Percentiles rank a stretch among this genome's conserved stretches.
Conservation (phyloP, 208 protist genomes). For the Plasmodiophora brassicae region DNA sequence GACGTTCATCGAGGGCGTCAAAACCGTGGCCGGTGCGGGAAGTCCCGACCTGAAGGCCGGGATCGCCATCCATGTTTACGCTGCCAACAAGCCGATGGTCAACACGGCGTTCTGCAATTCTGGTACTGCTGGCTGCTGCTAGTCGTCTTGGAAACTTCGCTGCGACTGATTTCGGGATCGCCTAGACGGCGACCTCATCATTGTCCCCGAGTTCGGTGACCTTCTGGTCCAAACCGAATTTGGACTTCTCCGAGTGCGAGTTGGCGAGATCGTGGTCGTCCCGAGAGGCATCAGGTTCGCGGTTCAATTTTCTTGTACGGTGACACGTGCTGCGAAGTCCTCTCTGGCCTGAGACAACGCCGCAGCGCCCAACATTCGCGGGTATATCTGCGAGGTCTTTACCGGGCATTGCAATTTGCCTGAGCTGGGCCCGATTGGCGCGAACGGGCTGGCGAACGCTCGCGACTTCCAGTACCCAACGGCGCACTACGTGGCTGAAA, state of each 20-base stretch:
- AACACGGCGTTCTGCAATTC: constrained; percentile 32
- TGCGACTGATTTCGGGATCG: not conserved
- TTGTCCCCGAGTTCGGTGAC: constrained; percentile 47
- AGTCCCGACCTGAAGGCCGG: constrained; percentile 61
- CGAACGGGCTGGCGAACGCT: constrained; percentile 79
- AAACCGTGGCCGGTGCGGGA: constrained; percentile 63
- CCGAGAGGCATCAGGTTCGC: constrained; percentile 68
- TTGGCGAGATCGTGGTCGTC: constrained; percentile 74
- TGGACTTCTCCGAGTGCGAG: constrained; percentile 64
- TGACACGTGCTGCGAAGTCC: too few species aligned
- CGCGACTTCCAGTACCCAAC: constrained; percentile 73
- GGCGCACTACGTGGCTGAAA: constrained; percentile 64
- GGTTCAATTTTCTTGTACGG: constrained; percentile 43
- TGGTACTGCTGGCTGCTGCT: too few species aligned
- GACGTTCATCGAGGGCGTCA: constrained; percentile 61
- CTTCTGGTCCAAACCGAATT: constrained; percentile 70
- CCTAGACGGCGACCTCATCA: constrained; percentile 74
- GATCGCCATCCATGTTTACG: constrained; percentile 70
- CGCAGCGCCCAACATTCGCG: constrained; percentile 51
- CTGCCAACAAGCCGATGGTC: constrained; percentile 63
- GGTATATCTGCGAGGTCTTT: constrained; percentile 77
- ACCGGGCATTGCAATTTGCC: constrained; percentile 72
- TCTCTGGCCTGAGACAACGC: too few species aligned
- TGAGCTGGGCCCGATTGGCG: constrained; percentile 76
- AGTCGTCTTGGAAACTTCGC: too few species aligned